Base-by-base conservation (phyloP, 371 early-diverging fungal species). In the Dentiscutata heterogama region DNA sequence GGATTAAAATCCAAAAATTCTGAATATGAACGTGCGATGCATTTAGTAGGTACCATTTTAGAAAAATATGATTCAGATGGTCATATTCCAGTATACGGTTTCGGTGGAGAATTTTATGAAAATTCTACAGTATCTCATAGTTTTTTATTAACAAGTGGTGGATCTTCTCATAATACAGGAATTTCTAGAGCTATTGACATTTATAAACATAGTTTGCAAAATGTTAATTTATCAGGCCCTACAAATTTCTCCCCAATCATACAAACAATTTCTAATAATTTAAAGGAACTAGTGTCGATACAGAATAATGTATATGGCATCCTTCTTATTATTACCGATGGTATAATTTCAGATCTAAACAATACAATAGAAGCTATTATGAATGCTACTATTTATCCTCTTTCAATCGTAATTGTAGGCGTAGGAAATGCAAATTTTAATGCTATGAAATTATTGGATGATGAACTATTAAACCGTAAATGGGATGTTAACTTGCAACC, bases 351-450 rank as follows among this genome's bases (percentile, higher is more conserved):
- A 65, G 88, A 84, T 80, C 85, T 88, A 84, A 87, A 89, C 31
- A 81, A 82, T 51, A 90, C 91, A 5, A 61, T 90, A 54, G 56
- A 83, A 46, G 86, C 88, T 22, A 89, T 91, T 20, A 85, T 91
- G 18, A 82, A 82, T 13, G 90, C 90, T 31, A 87, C 88, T 8
- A 64, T 75, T 8, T 72, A 90, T 27, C 90, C 90, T 2, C 82
- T 91, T 25, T 89, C 89, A 3, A 90, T 91, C 72, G 85, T 91
- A 29, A 90, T 91, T 67, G 90, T 91, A n/a, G 91, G 91, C n/a
- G 86, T 91, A 27, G 91, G 91, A 14, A 83, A 86, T 42, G 88
- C 87, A 22, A 83, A 88, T 61, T 86, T 86, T 78, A 82, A 82
- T 39, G 82, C 84, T 58, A 85, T 86, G 72, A 51, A 70, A 16